Conservation (phyloP, 805 yeast species). For the Cyberlindnera meyerae region DNA sequence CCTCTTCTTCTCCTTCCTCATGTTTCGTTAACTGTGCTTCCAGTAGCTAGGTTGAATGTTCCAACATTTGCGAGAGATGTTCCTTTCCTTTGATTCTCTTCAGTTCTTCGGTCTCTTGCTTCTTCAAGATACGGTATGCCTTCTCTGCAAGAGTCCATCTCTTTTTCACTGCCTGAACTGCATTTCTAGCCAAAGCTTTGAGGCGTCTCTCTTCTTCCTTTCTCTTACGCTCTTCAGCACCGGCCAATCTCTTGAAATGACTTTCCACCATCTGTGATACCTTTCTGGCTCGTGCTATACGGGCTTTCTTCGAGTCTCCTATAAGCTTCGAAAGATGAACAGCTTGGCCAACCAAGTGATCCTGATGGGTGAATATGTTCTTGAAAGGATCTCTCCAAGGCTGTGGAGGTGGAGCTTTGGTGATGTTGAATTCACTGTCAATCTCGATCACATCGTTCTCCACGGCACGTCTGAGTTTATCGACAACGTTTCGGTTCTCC, state of each 20-base stretch:
- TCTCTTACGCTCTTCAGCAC: slow-evolving; percentile 79
- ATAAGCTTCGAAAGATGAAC: slow-evolving; percentile 63
- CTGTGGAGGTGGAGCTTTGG: slow-evolving; percentile 37
- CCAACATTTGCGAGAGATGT: slow-evolving; percentile 81
- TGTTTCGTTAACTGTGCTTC: slow-evolving; percentile 70
- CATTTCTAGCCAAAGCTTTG: slow-evolving; percentile 67
- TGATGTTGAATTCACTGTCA: slow-evolving; percentile 37
- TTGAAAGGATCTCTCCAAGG: slow-evolving; percentile 45
- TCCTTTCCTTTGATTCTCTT: slow-evolving; percentile 79
- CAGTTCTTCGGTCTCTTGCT: slow-evolving; percentile 72
- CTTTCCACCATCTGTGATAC: slow-evolving; percentile 79
- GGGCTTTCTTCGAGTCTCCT: slow-evolving; percentile 57
- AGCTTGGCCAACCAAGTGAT: slow-evolving; percentile 75
- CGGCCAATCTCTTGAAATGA: slow-evolving; percentile 80
- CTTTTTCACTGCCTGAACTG: slow-evolving; percentile 79
- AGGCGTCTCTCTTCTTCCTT: slow-evolving; percentile 72
- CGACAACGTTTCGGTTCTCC: slow-evolving; percentile 44
- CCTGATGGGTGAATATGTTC: slow-evolving; percentile 51
- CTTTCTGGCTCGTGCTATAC: slow-evolving; percentile 62
- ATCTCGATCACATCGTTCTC: slow-evolving; percentile 39
- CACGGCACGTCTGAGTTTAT: slow-evolving; percentile 43
- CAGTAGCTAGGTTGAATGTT: slow-evolving; percentile 82
- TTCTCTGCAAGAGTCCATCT: slow-evolving; percentile 90
- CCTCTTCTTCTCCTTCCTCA: slow-evolving; percentile 20
- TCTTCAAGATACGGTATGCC: slow-evolving; percentile 68